Conservation (phyloP, 495 filamentous ascomycete genomes). For the Peziza echinospora region DNA sequence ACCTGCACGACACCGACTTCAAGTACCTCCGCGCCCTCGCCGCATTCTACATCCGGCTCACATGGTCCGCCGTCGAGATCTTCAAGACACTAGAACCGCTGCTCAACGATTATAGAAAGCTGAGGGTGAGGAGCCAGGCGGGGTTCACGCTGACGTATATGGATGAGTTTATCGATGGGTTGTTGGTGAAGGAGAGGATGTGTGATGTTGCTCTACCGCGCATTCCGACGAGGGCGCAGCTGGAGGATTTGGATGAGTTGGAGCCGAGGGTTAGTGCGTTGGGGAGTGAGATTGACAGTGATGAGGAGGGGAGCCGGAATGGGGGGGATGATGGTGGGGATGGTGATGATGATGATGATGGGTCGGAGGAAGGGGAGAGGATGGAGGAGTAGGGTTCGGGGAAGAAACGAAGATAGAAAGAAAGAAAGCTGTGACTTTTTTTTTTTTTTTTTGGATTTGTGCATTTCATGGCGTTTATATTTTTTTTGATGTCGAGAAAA, state of each 20-base stretch:
- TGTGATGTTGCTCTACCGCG: conserved; percentile 88
- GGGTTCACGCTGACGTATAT: conserved; percentile 56
- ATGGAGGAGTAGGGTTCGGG: conserved; percentile 12
- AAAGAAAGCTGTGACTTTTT: not conserved
- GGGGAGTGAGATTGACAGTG: conserved; percentile 54
- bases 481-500: too few species aligned
- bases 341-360: conserved; percentile 55
- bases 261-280: conserved; percentile 71
- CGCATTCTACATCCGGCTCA: conserved; percentile 81
- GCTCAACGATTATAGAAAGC: conserved; percentile 61
- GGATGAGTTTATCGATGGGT: conserved; percentile 84
- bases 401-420: conserved; percentile 10
- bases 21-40: conserved; percentile 81
- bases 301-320: conserved; percentile 23
- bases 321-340: conserved; percentile 24
- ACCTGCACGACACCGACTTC: conserved; percentile 56
- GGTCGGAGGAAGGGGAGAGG: conserved; percentile 24
- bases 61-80: conserved; percentile 60
- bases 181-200: conserved; percentile 71
- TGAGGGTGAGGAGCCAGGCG: conserved; percentile 49
- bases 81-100: conserved; percentile 64
- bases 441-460: not conserved
- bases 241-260: conserved; percentile 79
- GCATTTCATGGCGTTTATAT: not conserved
- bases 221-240: conserved; percentile 52